Evolutionary conservation across 2,329 filamentous ascomycete species (phyloP), one percentile per base, ranked within the genome.

Genomic region (Nothophaeocryptopus gaeumannii): DNA sequence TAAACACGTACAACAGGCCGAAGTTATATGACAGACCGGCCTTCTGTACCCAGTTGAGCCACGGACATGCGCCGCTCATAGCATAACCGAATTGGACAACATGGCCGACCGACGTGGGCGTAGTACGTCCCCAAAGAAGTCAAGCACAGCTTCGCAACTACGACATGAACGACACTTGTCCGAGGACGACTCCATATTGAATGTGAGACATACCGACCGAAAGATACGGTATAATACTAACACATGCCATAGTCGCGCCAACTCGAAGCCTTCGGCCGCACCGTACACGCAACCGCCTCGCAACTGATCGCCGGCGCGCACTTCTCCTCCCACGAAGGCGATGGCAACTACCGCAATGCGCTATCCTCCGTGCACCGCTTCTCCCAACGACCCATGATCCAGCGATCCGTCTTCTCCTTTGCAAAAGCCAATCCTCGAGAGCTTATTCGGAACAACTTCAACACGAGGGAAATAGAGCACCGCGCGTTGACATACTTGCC

Each of bases 391-490:
- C 93, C 93, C 5, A 80, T 79, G 50, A 79, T 96, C 37, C 93
- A 97, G 73, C 85, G 89, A 64, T 89, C 85, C 68, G 85, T 99
- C 67, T 95, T 97, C 70, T 87, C 89, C 54, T 86, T 97, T 72
- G 85, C 92, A 45, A 86, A 86, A 71, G 92, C 91, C 9, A 90
- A 88, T 2, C 93, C 93, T n/a, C 89, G 89, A 58, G 92, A 99
- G 66, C 78, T 99, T 45, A 88, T 97, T 61, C 88, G 93, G 60
- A 92, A 89, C 53, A 92, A 87, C 66, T 84, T 99, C 62, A 96
- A 90, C 36, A 87, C 88, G 14, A 78, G 83, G 58, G 93, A 99
- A 74, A 97, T 97, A 62, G 90, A 96, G 71, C 91, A 95, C 62
- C 88, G 93, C 59, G 93, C 93, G 40, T 74, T 97, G 48, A 85